These are phyloP conservation scores for Leersia perrieri DNA, from an alignment of 176 grass and related monocot genomes.

Conservation along the genomic window DNA sequence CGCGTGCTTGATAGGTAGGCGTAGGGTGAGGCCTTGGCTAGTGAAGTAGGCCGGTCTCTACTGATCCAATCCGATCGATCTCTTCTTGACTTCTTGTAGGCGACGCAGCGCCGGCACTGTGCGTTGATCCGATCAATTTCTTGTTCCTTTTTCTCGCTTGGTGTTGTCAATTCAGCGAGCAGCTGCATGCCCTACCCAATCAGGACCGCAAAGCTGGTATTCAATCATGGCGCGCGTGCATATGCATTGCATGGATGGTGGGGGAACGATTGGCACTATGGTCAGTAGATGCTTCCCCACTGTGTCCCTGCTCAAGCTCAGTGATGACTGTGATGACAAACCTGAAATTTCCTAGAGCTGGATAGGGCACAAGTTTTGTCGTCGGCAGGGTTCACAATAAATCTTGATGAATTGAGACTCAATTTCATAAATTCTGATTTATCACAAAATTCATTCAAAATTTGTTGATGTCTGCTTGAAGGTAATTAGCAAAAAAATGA, in stretches of 20 bases:
- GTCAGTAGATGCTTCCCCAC: background rate
- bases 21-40: background rate
- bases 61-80: background rate
- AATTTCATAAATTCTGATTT: too few relatives aligned
- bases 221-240: background rate
- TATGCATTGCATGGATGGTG: background rate
- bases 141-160: background rate
- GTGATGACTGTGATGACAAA: too few relatives aligned
- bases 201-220: background rate
- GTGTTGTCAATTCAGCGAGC: background rate
- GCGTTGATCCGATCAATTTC: background rate
- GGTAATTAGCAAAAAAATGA: too few relatives aligned
- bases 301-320: background rate
- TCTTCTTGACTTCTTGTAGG: background rate
- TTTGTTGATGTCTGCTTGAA: too few relatives aligned
- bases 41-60: background rate
- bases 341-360: background rate
- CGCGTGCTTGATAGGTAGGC: background rate
- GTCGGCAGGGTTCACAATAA: background rate
- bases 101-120: too few relatives aligned
- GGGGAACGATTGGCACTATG: background rate
- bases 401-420: too few relatives aligned
- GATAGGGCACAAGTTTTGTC: background rate
- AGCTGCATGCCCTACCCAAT: background rate
- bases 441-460: too few relatives aligned